Percentiles rank a stretch among this genome's conserved stretches.
phyloP scores from a whole-genome alignment of 1,139 yeast genomes.

The Nakaseomyces nivariensis region DNA sequence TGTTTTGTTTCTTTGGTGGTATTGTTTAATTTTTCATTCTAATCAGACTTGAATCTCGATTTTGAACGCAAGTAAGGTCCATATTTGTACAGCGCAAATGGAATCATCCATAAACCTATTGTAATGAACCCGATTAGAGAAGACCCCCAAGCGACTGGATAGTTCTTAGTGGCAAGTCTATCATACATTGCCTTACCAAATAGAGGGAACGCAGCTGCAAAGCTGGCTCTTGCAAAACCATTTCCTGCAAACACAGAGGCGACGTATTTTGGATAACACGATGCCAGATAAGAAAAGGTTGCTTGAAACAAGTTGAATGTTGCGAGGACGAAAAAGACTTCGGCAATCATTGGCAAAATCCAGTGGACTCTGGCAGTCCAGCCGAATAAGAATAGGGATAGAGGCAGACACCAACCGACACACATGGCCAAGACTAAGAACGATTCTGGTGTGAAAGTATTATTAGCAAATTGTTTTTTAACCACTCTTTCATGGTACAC shows the following conservation, averaged over 20 bases:
- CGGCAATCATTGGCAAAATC: conserved; percentile 39
- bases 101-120: conserved; percentile 36
- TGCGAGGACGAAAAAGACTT: conserved; percentile 33
- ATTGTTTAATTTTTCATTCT: not conserved
- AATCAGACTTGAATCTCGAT: conserved; percentile 5
- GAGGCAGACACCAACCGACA: conserved; percentile 13
- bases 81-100: conserved; percentile 38
- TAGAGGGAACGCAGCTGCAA: conserved; percentile 47
- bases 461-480: conserved; percentile 8
- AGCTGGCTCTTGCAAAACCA: conserved; percentile 38
- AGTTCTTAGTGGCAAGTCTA: conserved; percentile 37
- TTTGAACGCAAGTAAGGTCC: conserved; percentile 39
- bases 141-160: conserved; percentile 51
- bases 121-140: conserved; percentile 40
- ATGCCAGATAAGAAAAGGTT: conserved; percentile 25
- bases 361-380: conserved; percentile 43
- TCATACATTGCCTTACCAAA: conserved; percentile 45
- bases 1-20: too few species aligned
- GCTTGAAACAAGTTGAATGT: conserved; percentile 37
- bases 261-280: conserved; percentile 34
- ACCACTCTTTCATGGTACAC: conserved; percentile 9
- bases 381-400: conserved; percentile 20
- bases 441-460: conserved; percentile 15
- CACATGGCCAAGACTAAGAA: conserved; percentile 12
- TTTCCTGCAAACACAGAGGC: conserved; percentile 56